Conservation (phyloP, 169 alveolate genomes). For the Plasmodium vivax region DNA sequence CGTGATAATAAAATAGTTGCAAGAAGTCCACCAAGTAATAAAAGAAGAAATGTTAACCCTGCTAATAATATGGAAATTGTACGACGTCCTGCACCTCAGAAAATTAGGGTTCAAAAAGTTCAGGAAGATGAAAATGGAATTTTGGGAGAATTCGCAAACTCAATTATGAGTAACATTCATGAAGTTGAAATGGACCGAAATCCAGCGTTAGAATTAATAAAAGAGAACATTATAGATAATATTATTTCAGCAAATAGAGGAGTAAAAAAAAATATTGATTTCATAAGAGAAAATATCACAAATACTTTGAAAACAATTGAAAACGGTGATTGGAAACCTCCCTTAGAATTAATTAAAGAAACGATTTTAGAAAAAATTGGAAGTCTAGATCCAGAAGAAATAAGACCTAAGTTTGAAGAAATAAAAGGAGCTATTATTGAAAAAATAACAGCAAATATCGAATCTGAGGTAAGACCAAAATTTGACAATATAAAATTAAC, state of each 20-base stretch:
- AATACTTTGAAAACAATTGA: background rate
- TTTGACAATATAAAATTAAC: slow-evolving; percentile 1
- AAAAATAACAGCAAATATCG: slow-evolving; percentile 15
- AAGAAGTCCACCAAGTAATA: background rate
- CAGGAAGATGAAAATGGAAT: background rate
- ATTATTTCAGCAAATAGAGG: background rate
- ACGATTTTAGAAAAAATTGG: slow-evolving; percentile 9
- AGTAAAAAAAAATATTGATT: background rate
- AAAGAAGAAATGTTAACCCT: background rate
- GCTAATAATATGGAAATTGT: background rate
- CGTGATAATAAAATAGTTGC: background rate
- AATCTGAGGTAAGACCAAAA: background rate
- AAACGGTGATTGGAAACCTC: background rate
- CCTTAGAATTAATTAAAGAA: background rate
- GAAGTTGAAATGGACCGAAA: slow-evolving; percentile 12
- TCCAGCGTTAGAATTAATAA: slow-evolving; percentile 18
- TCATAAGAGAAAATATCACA: slow-evolving; percentile 9
- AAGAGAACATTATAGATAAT: slow-evolving; percentile 10
- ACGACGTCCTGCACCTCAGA: background rate
- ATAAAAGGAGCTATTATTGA: slow-evolving; percentile 1
- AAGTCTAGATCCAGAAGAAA: slow-evolving; percentile 3
- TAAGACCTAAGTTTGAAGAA: background rate
- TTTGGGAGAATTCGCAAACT: background rate
- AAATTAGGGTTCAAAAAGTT: background rate
- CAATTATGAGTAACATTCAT: background rate